phyloP scores from a whole-genome alignment of 768 basidiomycete species.

The Suillus discolor region DNA sequence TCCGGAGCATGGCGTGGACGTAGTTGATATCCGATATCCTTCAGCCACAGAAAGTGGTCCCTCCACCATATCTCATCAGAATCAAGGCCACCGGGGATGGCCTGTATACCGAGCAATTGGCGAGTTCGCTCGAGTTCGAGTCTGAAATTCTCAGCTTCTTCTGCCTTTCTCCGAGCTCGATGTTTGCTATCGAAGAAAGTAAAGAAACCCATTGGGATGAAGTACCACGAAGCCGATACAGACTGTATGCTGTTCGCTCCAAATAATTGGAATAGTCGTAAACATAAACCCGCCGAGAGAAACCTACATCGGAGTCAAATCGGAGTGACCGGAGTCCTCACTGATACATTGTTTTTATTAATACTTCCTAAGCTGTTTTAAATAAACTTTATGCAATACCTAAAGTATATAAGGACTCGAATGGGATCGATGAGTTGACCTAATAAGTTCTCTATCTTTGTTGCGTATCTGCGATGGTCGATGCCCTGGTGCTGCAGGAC shows the following conservation, averaged over 20 bases:
- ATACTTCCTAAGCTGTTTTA: not conserved
- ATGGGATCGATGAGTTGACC: not conserved
- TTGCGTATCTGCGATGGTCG: not conserved
- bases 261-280: not conserved
- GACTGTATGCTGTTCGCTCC: not conserved
- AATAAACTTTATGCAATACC: not conserved
- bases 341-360: not conserved
- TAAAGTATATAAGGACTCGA: not conserved
- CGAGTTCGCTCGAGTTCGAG: not conserved
- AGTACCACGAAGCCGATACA: not conserved
- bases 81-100: not conserved
- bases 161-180: not conserved
- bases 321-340: not conserved
- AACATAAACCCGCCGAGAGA: not conserved
- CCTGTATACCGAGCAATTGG: not conserved
- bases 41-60: conserved; percentile 32
- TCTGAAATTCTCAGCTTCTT: not conserved
- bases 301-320: not conserved
- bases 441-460: not conserved
- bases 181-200: not conserved
- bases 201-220: not conserved
- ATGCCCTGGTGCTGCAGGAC: not conserved
- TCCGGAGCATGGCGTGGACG: conserved; percentile 34
- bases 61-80: conserved; percentile 13
- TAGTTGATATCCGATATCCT: conserved; percentile 28